Evolutionary conservation across 2,329 filamentous ascomycete genomes (phyloP), one percentile per base, ranked within the genome.

Genomic region (Cladorrhinum sp.): DNA sequence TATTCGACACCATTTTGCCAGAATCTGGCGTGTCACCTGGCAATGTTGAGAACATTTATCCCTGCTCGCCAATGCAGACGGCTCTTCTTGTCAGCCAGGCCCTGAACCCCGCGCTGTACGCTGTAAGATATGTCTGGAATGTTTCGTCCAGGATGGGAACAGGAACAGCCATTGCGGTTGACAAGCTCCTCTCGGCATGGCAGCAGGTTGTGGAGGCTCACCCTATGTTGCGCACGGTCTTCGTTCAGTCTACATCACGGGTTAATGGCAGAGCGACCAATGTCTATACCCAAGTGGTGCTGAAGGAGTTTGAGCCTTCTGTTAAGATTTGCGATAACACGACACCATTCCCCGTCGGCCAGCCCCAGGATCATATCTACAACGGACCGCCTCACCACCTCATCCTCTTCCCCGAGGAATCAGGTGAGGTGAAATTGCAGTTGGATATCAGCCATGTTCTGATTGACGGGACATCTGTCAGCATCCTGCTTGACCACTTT

Each of bases 221-320:
- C n/a, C 79, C 91, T 10, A 83, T 95, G 18, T 72, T 96, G 6
- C 82, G 92, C 24, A 91, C 89, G 0, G 79, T 78, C 0, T 96
- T 96, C 68, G 74, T 90, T 0, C 79, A 85, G 27, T 92, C 92
- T 0, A 76, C 84, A 0, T 55, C 58, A 16, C 55, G 24, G 8
- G 49, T 54, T 18, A 27, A 53, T 27, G 50, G 57, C 61, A 50
- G 49, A 48, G 36, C n/a, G 6, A 36, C 56, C 18, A 41, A 59
- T 22, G 16, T 25, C 0, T 69, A 71, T 57, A 63, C 71, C 45
- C 72, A 74, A 24, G 67, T 70, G 0, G 67, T 73, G 16, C 60
- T 70, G n/a, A 59, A 50, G 22, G 48, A 58, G 2, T 25, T 56
- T 23, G 36, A 58, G 50, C 48, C 53, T 8, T 50, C 20, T 0